Conservation (phyloP, 257 asterid genomes). For the Ajuga chamaepitys region DNA sequence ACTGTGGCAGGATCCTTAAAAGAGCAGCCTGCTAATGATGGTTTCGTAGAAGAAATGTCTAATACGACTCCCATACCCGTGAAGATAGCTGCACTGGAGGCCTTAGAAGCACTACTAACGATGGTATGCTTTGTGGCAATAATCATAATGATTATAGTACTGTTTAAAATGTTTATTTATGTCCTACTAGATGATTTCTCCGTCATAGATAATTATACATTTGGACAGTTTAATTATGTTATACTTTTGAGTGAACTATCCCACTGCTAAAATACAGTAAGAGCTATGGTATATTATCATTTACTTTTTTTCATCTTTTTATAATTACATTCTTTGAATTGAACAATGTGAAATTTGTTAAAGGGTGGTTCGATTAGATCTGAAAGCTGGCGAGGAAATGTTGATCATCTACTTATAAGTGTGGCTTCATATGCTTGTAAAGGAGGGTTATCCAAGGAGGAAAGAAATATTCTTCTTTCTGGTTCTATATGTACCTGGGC, state of each 20-base stretch:
- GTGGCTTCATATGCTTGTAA: constrained; percentile 60
- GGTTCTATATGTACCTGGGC: constrained; percentile 32
- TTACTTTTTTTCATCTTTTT: not conserved
- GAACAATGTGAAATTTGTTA: not conserved
- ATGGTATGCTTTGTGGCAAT: constrained; percentile 41
- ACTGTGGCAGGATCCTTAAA: constrained; percentile 23
- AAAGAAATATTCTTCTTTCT: constrained; percentile 17
- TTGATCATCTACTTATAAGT: constrained; percentile 59
- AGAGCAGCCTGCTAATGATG: constrained; percentile 38
- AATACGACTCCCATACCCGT: constrained; percentile 39
- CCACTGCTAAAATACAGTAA: not conserved
- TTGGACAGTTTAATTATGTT: not conserved
- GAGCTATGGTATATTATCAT: not conserved
- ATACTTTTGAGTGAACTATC: not conserved
- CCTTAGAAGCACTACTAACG: constrained; percentile 64
- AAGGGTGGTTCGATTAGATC: constrained; percentile 79
- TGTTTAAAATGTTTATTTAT: not conserved
- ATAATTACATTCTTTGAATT: constrained; percentile 7
- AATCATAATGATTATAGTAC: not conserved
- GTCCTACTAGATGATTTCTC: not conserved
- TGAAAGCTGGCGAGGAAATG: constrained; percentile 59
- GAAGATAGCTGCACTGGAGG: constrained; percentile 80
- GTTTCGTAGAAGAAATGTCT: constrained; percentile 30
- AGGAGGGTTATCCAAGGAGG: constrained; percentile 54
- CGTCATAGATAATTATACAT: not conserved